Evolutionary conservation across 345 rosid genomes (phyloP), one percentile per base, ranked within the genome.

Genomic region (Barbarea vulgaris): DNA sequence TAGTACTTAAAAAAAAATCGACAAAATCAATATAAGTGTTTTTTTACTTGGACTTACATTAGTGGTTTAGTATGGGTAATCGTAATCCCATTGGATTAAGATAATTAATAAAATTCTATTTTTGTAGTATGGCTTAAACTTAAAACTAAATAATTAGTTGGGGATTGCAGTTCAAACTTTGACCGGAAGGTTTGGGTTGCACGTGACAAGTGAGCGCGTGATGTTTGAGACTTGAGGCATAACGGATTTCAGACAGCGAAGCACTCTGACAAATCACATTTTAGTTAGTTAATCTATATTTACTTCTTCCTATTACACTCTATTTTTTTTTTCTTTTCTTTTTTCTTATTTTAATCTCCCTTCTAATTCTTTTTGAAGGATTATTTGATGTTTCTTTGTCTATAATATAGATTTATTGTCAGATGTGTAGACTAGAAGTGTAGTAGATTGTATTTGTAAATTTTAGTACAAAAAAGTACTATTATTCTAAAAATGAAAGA

Each of bases 211-310:
- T 31, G 41, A 69, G 64, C 80, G 75, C 64, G 75, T 76, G 59
- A 25, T 31, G 57, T 53, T 42, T 22, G 27, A 30, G 21, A n/a
- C 10, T 11, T 19, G 15, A 51, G 54, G 11, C 59, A 25, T 47
- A 55, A 52, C 72, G 66, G 65, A 57, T 17, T 74, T 57, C 61
- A 28, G 10, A 76, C 75, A 76, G 75, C 80, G 51, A 76, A 53
- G 75, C 58, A 52, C 18, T 75, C 74, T 75, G 79, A 68, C 79
- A 75, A 39, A 50, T 69, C 75, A 61, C 56, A 21, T 31, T 42
- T 56, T 24, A 25, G 4, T 53, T 3, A 14, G 9, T 53, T 1
- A 55, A 28, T 55, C 33, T n/a, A 56, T 56, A 1, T 28, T 28
- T 55, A 28, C 37, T 55, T 31, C 60, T 8, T 55, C 21, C 28